A percentile compares a stretch with the other conserved stretches of the same genome.
These are phyloP conservation scores for Ammopiptanthus mongolicus DNA, from an alignment of 306 rosid genomes.

Conservation along the genomic window DNA sequence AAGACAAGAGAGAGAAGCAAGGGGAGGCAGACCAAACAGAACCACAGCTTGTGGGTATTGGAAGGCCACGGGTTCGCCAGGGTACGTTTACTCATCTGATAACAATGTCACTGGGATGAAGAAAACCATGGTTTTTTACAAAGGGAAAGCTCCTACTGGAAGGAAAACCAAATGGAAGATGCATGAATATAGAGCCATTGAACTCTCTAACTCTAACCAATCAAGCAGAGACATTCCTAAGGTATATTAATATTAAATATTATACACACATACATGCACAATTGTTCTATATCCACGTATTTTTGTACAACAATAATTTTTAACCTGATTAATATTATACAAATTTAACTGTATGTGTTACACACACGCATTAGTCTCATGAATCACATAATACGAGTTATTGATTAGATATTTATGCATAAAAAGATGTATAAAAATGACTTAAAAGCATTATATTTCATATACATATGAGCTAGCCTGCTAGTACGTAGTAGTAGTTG, in stretches of 20 bases:
- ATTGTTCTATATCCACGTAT: no score
- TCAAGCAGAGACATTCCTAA: conserved; percentile 22
- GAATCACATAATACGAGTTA: no score
- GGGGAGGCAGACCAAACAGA: conserved; percentile 70
- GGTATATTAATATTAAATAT: conserved; percentile 17
- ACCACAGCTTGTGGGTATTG: conserved; percentile 66
- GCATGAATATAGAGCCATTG: conserved; percentile 70
- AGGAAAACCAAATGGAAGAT: conserved; percentile 81
- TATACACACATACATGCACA: no score
- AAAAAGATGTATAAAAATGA: no score
- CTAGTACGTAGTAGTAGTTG: background rate
- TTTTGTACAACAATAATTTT: no score
- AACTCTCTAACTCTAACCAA: conserved; percentile 13
- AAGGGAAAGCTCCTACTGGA: conserved; percentile 70
- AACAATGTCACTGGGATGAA: conserved; percentile 55
- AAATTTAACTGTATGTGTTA: no score
- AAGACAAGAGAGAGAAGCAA: conserved; percentile 62
- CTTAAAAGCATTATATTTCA: no score
- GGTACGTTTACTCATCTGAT: conserved; percentile 57
- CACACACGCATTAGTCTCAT: no score
- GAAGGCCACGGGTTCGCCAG: conserved; percentile 83
- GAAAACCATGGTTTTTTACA: conserved; percentile 75
- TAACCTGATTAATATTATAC: no score
- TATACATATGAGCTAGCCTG: background rate
- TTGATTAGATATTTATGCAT: no score